Conservation (phyloP, 768 basidiomycete species). For the Trametes cingulata region DNA sequence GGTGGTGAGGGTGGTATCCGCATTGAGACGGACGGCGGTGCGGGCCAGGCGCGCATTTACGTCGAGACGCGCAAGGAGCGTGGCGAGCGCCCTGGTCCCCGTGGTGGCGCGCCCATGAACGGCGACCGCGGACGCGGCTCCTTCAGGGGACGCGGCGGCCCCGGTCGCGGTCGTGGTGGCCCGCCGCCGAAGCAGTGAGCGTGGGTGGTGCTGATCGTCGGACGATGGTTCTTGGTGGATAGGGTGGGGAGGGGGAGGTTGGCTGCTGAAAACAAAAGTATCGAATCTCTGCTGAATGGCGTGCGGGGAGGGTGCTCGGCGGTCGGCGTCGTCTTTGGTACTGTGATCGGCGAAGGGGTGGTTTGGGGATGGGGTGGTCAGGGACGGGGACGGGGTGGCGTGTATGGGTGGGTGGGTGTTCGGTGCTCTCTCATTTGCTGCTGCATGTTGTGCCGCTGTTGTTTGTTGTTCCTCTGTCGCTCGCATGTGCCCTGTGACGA, state of each 20-base stretch:
- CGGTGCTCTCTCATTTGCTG: constrained; percentile 5
- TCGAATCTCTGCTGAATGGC: constrained; percentile 14
- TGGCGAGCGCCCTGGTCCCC: constrained; percentile 70
- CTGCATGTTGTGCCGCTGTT: constrained; percentile 12
- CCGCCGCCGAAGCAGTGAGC: constrained; percentile 28
- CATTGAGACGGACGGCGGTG: constrained; percentile 64
- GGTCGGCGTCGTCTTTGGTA: neutral
- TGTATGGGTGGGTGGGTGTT: neutral
- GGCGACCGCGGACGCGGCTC: constrained; percentile 55
- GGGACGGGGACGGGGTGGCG: neutral
- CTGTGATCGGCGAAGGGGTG: neutral
- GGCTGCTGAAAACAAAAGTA: constrained; percentile 17
- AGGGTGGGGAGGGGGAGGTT: neutral
- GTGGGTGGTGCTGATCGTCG: neutral
- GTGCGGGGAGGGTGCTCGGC: neutral
- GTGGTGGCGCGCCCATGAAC: constrained; percentile 57
- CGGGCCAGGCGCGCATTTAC: constrained; percentile 53
- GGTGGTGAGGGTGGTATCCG: constrained; percentile 92
- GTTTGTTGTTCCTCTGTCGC: constrained; percentile 3
- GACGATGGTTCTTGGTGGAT: neutral
- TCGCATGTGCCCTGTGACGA: constrained; percentile 7
- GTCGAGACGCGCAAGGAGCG: constrained; percentile 94
- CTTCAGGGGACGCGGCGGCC: constrained; percentile 48
- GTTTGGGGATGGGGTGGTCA: neutral
- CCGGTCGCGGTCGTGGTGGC: constrained; percentile 45